Base-by-base conservation (phyloP, 495 filamentous ascomycete species). In the Podospora pseudoanserina region DNA sequence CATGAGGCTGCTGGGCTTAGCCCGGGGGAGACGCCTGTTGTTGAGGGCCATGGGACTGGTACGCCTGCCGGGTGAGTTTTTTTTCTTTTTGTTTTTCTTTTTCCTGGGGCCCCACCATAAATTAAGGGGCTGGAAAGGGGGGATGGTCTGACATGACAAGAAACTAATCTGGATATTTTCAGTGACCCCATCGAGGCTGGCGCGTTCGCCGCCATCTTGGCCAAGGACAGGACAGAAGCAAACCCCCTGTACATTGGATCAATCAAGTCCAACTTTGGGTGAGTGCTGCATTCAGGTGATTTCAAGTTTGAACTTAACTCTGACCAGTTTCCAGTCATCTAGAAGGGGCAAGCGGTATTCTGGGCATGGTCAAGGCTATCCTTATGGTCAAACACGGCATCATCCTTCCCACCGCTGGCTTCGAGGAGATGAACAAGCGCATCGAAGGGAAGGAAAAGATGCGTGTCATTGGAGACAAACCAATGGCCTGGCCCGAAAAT, bases 361-460 rank as follows among this genome's bases (percentile, higher is more conserved):
- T 81, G 0, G 81, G 78, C 2, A 66, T 88, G 2, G 81, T 88
- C 60, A 88, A 88, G 68, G 77, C 78, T 0, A 73, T 80, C 9
- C 60, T 86, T 28, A 79, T 79, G 61, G 69, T 87, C 4, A 83
- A 88, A 65, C 79, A 76, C 39, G 83, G 79, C 30, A 63, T 77
- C 55, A 80, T 84, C 58, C 73, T 75, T 1, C 72, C 78, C 0
- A 77, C 73, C 49, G 55, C 79, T 0, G 72, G 76, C 18, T 77
- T 87, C 28, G 75, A 83, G 5, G 79, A 79, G 1, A 67, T 80
- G 2, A 89, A 85, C 56, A 79, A 84, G 2, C 68, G 67, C 1
- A 79, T 79, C 23, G 44, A 63, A 28, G 82, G 80, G 60, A 26
- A 64, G 13, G 16, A 64, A 53, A 63, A 73, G 64, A 57, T 69